Percentiles rank a stretch among this genome's conserved stretches.
These are phyloP conservation scores for Aspergillus versicolor DNA, from an alignment of 2,329 filamentous ascomycete genomes.

Conservation along the genomic window DNA sequence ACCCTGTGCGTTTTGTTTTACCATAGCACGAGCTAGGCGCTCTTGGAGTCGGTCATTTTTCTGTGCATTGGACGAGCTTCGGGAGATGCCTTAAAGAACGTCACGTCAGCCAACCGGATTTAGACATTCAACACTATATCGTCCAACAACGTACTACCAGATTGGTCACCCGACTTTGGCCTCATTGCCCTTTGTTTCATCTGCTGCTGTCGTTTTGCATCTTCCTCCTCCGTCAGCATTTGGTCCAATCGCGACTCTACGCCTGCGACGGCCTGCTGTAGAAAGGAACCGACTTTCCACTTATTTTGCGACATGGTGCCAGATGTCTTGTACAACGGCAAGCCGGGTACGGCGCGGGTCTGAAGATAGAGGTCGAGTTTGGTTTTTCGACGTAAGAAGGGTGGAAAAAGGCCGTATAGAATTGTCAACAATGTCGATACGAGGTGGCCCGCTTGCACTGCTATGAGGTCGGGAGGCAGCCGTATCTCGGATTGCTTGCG, in stretches of 20 bases:
- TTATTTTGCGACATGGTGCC: conserved; percentile 43
- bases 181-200: conserved; percentile 26
- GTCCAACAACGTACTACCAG: conserved; percentile 29
- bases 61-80: conserved; percentile 64
- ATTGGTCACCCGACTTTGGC: conserved; percentile 40
- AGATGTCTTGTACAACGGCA: background rate
- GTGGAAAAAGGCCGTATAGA: background rate
- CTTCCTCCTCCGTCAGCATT: conserved; percentile 75
- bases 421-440: conserved; percentile 4
- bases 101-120: conserved; percentile 22
- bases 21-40: conserved; percentile 82
- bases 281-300: conserved; percentile 70
- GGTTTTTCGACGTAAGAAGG: background rate
- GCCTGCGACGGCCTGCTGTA: conserved; percentile 87
- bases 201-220: conserved; percentile 19
- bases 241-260: conserved; percentile 91
- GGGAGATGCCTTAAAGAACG: conserved; percentile 50
- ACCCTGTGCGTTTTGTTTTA: conserved; percentile 61
- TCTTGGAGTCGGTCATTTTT: conserved; percentile 85
- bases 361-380: background rate
- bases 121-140: background rate
- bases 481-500: background rate
- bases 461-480: conserved; percentile 4
- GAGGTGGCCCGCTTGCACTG: conserved; percentile 15
- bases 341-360: background rate